These are phyloP conservation scores for Hibiscus mutabilis DNA, from an alignment of 345 rosid species.

Conservation along the genomic window DNA sequence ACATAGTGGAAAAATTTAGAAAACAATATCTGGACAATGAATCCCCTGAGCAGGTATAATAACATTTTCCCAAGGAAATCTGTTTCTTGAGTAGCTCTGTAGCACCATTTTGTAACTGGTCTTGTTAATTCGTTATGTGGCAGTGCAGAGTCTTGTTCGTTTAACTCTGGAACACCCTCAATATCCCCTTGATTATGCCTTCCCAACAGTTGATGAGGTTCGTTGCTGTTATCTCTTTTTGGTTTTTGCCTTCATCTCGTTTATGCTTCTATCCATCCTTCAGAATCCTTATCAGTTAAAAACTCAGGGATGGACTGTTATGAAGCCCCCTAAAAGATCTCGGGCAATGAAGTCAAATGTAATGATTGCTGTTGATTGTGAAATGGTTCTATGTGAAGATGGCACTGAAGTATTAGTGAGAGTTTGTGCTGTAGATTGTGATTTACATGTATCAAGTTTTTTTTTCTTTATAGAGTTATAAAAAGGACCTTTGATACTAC, in stretches of 20 bases:
- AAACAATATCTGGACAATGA: slow-evolving; percentile 32
- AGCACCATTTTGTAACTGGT: not conserved
- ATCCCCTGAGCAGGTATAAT: slow-evolving; percentile 58
- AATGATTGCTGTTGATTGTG: slow-evolving; percentile 89
- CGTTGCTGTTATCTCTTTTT: slow-evolving; percentile 12
- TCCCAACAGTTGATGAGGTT: slow-evolving; percentile 66
- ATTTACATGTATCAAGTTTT: slow-evolving; percentile 48
- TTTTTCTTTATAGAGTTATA: not conserved
- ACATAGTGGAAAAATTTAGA: slow-evolving; percentile 28
- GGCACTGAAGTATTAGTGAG: slow-evolving; percentile 84
- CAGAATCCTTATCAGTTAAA: not conserved
- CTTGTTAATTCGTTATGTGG: slow-evolving; percentile 33
- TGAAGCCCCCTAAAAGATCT: slow-evolving; percentile 34
- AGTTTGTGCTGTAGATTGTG: slow-evolving; percentile 65
- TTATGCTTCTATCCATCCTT: slow-evolving; percentile 11
- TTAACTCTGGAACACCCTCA: slow-evolving; percentile 53
- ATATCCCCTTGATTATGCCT: slow-evolving; percentile 40
- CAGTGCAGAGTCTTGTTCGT: slow-evolving; percentile 69
- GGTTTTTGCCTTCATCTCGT: not conserved
- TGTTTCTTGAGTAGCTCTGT: not conserved
- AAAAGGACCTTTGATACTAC: not conserved
- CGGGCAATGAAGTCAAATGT: slow-evolving; percentile 34
- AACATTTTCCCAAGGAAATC: not conserved
- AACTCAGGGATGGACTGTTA: slow-evolving; percentile 67
- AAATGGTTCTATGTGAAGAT: slow-evolving; percentile 95